Evolutionary conservation across 106 monocot species (phyloP), one percentile per base, ranked within the genome.

Genomic region (Xerophyta viscosa): DNA sequence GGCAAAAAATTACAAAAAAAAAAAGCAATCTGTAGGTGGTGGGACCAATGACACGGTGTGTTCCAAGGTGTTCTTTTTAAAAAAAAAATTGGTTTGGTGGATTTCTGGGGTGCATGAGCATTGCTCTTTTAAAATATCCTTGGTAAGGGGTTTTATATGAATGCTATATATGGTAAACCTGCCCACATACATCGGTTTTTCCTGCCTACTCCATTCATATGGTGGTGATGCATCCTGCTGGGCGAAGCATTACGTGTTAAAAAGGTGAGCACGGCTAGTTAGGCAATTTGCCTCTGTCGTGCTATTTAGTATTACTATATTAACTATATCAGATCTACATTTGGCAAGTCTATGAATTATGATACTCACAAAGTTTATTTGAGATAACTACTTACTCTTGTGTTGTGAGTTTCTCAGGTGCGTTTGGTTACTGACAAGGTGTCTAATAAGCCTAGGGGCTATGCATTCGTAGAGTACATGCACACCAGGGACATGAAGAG

Each of bases 241-340:
- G 70, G 72, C 65, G 80, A 76, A 71, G 71, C 79, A 71, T 37
- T 82, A 73, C 79, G 78, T 79, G 74, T 76, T 65, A 31, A 51
- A n/a, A 86, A 98, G 96, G 96, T 86, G 89, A 98, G 96, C 96
- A 86, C 85, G 85, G 77, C 96, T 82, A 77, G 76, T 88, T 75
- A 76, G 94, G 80, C 78, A 64, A 81, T 64, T 20, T 78, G 81
- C 94, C 88, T 78, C 68, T 94, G 84, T 82, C 89, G 89, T 98
- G 96, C 96, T 63, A 66, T 79, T 56, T 82, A 81, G 64, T 60
- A 71, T 47, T n/a, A n/a, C n/a, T n/a, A n/a, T n/a, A n/a, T n/a
- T n/a, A n/a, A n/a, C n/a, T n/a, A n/a, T n/a, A n/a, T n/a, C 68
- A 57, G 53, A 58, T 33, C 48, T 49, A 41, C 26, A 27, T 54